These are phyloP conservation scores for Oldenlandia corymbosa DNA, from an alignment of 257 asterid genomes.

Conservation along the genomic window DNA sequence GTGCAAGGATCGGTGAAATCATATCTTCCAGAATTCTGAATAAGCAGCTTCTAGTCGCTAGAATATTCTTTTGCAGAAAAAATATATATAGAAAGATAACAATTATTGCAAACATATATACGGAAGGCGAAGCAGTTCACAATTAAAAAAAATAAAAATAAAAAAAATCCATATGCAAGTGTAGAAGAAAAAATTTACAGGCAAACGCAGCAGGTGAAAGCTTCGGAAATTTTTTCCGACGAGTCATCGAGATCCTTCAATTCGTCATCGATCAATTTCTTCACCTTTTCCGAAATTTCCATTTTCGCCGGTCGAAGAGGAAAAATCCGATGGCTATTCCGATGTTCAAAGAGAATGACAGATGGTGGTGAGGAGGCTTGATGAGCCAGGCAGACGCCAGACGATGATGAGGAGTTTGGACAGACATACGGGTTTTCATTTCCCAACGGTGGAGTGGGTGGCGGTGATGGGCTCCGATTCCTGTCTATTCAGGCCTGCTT, in stretches of 20 bases:
- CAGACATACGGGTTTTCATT: background rate
- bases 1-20: background rate
- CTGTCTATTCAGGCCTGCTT: background rate
- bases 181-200: constrained; percentile 26
- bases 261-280: constrained; percentile 12
- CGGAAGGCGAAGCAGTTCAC: background rate
- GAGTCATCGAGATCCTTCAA: constrained; percentile 19
- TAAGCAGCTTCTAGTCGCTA: too few relatives aligned
- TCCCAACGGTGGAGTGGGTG: background rate
- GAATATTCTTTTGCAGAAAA: too few relatives aligned
- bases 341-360: too few relatives aligned
- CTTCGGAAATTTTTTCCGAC: constrained; percentile 28
- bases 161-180: background rate
- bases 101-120: background rate
- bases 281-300: constrained; percentile 13
- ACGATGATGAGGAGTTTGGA: background rate
- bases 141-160: background rate
- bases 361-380: too few relatives aligned
- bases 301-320: background rate
- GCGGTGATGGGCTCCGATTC: constrained; percentile 6
- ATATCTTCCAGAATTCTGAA: background rate
- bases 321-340: too few relatives aligned
- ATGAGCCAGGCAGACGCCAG: background rate
- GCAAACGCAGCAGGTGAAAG: constrained; percentile 52
- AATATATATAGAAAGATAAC: too few relatives aligned